These are phyloP conservation scores for Coemansia sp. DNA, from an alignment of 192 early-diverging fungal genomes.

Conservation along the genomic window DNA sequence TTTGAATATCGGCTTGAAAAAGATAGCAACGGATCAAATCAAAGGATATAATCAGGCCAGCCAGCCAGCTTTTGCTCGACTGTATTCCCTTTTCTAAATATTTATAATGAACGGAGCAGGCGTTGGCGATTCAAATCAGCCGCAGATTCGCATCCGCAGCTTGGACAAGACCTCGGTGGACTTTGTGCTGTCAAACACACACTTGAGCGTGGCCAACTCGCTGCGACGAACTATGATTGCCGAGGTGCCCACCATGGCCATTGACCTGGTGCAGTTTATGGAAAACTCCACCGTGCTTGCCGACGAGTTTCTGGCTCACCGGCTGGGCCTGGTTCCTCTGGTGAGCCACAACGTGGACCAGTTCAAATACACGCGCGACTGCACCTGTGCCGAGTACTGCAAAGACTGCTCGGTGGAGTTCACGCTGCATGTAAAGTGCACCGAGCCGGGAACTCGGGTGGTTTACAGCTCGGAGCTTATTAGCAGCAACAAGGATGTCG, in stretches of 20 bases:
- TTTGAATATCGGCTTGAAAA: too few species aligned
- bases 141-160: slow-evolving; percentile 48
- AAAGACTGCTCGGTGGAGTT: slow-evolving; percentile 87
- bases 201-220: slow-evolving; percentile 81
- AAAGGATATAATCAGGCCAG: too few species aligned
- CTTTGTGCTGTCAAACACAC: slow-evolving; percentile 84
- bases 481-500: slow-evolving; percentile 66
- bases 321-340: slow-evolving; percentile 91
- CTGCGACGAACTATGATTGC: slow-evolving; percentile 95
- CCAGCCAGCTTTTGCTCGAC: too few species aligned
- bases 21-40: too few species aligned
- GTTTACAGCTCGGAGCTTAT: slow-evolving; percentile 84
- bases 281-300: slow-evolving; percentile 89
- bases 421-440: slow-evolving; percentile 80
- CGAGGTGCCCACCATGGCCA: slow-evolving; percentile 97
- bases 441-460: slow-evolving; percentile 67
- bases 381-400: slow-evolving; percentile 79
- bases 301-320: slow-evolving; percentile 94
- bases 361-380: slow-evolving; percentile 81
- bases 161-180: slow-evolving; percentile 52
- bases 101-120: slow-evolving; percentile 14
- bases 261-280: slow-evolving; percentile 95
- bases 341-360: slow-evolving; percentile 71
- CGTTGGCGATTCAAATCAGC: slow-evolving; percentile 28
- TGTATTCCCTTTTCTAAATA: background rate